Conservation (phyloP, 345 rosid species). For the Rhizophora apiculata region DNA sequence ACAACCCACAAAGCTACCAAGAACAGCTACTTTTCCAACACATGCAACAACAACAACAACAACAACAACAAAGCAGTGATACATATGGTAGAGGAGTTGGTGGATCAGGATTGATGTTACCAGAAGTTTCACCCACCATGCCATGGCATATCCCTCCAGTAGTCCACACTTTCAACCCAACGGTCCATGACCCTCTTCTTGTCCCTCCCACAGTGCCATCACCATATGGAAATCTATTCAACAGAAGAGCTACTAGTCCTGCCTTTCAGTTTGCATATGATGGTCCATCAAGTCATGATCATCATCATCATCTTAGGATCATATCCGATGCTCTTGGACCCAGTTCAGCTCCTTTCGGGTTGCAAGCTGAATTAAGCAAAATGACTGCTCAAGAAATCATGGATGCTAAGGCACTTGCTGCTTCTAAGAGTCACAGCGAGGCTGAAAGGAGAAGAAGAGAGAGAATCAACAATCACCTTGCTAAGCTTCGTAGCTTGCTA, state of each 20-base stretch:
- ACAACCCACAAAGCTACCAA: slow-evolving; percentile 60
- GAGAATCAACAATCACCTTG: slow-evolving; percentile 93
- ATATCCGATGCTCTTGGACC: slow-evolving; percentile 80
- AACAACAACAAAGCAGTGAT: slow-evolving; percentile 27
- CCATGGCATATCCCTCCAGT: slow-evolving; percentile 50
- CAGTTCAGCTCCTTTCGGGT: slow-evolving; percentile 65
- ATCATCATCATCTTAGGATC: slow-evolving; percentile 61
- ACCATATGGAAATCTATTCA: slow-evolving; percentile 60
- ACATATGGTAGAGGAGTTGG: slow-evolving; percentile 36
- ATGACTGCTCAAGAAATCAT: slow-evolving; percentile 95
- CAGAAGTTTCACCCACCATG: slow-evolving; percentile 55
- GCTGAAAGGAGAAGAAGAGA: slow-evolving; percentile 96
- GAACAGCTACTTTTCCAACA: slow-evolving; percentile 60
- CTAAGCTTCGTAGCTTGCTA: slow-evolving; percentile 86
- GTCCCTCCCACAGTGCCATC: slow-evolving; percentile 50
- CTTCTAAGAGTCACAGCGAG: slow-evolving; percentile 95
- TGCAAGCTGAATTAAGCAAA: slow-evolving; percentile 78
- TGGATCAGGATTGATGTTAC: slow-evolving; percentile 44
- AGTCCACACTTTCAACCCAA: slow-evolving; percentile 37
- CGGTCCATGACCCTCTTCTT: slow-evolving; percentile 55
- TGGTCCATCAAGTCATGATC: slow-evolving; percentile 62
- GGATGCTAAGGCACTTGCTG: slow-evolving; percentile 99
- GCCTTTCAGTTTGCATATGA: slow-evolving; percentile 62
- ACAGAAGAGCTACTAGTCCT: slow-evolving; percentile 53
- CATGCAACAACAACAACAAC: slow-evolving; percentile 32